phyloP scores from a whole-genome alignment of 805 yeast genomes.

The Wickerhamiella brachini region DNA sequence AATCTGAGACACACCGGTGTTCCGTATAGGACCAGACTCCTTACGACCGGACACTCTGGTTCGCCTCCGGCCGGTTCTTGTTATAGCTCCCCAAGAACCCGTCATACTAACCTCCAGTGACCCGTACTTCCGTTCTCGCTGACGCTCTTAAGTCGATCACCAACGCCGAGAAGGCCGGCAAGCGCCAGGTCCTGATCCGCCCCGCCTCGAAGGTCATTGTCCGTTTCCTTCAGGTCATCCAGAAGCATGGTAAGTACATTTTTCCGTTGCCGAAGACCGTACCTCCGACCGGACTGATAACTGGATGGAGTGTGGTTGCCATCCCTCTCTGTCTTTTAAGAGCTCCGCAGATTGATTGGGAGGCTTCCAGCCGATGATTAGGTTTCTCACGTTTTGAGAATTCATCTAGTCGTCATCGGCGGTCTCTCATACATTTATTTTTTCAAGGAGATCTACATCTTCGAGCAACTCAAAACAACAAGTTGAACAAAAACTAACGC shows the following conservation, averaged over 20 bases:
- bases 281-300: slow-evolving; percentile 70
- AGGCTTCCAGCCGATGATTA: slow-evolving; percentile 2
- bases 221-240: slow-evolving; percentile 94
- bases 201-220: slow-evolving; percentile 97
- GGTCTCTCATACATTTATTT: background rate
- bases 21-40: slow-evolving; percentile 15
- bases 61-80: slow-evolving; percentile 12
- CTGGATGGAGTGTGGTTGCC: slow-evolving; percentile 87
- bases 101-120: slow-evolving; percentile 40
- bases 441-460: background rate
- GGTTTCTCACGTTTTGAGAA: background rate
- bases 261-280: background rate
- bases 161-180: slow-evolving; percentile 99
- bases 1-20: slow-evolving; percentile 21
- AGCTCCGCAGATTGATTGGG: slow-evolving; percentile 64
- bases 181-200: slow-evolving; percentile 96
- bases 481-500: slow-evolving; percentile 12
- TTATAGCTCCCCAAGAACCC: background rate
- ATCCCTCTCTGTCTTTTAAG: slow-evolving; percentile 97
- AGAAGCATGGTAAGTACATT: slow-evolving; percentile 69
- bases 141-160: slow-evolving; percentile 96
- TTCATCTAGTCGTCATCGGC: background rate
- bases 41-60: slow-evolving; percentile 20
- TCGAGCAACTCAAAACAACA: background rate
- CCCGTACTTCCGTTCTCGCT: slow-evolving; percentile 96